phyloP scores from a whole-genome alignment of 2,329 filamentous ascomycete genomes.

The Neoarthrinium moseri region DNA sequence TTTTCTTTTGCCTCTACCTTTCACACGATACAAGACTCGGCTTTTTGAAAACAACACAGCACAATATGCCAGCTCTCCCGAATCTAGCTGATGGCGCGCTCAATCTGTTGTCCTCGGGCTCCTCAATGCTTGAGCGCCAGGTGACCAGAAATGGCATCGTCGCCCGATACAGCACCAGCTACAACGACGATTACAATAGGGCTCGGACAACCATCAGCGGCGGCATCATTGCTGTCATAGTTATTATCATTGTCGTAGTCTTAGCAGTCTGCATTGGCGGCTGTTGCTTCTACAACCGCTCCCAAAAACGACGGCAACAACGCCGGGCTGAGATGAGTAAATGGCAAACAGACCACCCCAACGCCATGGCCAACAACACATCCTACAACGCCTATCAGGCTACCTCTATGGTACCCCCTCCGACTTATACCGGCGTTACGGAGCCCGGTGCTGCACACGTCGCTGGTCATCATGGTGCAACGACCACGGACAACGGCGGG shows the following conservation, averaged over 20 bases:
- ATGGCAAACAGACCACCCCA: not conserved
- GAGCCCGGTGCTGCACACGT: not conserved
- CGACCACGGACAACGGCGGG: not conserved
- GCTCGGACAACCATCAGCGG: not conserved
- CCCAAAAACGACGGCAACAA: not conserved
- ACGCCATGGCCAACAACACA: not conserved
- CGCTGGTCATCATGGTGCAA: not conserved
- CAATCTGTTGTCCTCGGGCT: too few relatives aligned
- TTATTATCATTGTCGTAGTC: not conserved
- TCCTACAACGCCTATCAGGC: not conserved
- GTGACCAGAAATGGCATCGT: not conserved
- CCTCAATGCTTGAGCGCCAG: too few relatives aligned
- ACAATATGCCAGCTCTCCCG: too few relatives aligned
- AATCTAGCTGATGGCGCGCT: too few relatives aligned
- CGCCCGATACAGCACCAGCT: not conserved
- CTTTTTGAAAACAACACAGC: too few relatives aligned
- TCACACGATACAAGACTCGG: too few relatives aligned
- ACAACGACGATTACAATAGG: not conserved
- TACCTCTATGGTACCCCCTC: not conserved
- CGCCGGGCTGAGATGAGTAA: slow-evolving; percentile 1
- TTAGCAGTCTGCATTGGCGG: not conserved
- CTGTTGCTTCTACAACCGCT: not conserved
- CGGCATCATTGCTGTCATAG: slow-evolving; percentile 2
- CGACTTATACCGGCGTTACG: not conserved
- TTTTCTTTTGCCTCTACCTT: too few relatives aligned